Conservation (phyloP, 2,329 filamentous ascomycete species). For the Phialophora macrospora region DNA sequence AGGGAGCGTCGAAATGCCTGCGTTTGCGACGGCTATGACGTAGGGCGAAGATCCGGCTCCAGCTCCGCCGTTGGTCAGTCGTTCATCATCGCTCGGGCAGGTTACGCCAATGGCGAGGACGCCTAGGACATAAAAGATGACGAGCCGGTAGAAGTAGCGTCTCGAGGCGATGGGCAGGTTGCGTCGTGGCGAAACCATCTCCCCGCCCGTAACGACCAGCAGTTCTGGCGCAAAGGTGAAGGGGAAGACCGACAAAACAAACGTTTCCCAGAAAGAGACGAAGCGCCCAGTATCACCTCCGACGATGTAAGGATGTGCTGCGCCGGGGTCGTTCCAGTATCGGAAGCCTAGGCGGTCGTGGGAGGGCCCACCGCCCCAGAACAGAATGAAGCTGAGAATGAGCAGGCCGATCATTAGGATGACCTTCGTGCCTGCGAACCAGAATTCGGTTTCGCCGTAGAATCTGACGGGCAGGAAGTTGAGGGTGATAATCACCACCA, state of each 20-base stretch:
- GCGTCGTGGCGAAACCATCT: conserved; percentile 55
- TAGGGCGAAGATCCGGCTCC: conserved; percentile 59
- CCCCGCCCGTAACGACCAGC: conserved; percentile 61
- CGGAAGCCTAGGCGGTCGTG: conserved; percentile 58
- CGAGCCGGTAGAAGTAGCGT: conserved; percentile 66
- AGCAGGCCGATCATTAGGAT: conserved; percentile 59
- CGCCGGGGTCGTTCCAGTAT: conserved; percentile 56
- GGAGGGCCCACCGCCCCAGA: conserved; percentile 61
- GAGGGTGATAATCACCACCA: conserved; percentile 61
- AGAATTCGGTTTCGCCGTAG: conserved; percentile 62
- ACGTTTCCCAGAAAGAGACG: conserved; percentile 57
- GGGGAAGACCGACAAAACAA: conserved; percentile 59
- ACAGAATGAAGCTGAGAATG: conserved; percentile 59
- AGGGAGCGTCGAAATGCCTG: conserved; percentile 67
- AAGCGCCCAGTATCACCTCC: conserved; percentile 57
- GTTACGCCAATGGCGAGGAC: conserved; percentile 66
- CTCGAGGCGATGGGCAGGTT: conserved; percentile 61
- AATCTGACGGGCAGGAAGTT: conserved; percentile 56
- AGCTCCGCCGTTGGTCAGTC: conserved; percentile 58
- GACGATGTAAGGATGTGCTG: conserved; percentile 56
- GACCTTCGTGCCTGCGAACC: conserved; percentile 59
- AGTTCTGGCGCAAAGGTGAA: conserved; percentile 63
- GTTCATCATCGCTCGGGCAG: conserved; percentile 58
- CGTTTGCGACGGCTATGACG: conserved; percentile 54
- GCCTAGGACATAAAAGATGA: conserved; percentile 64